Conservation (phyloP, 345 rosid genomes). For the Salix udensis region DNA sequence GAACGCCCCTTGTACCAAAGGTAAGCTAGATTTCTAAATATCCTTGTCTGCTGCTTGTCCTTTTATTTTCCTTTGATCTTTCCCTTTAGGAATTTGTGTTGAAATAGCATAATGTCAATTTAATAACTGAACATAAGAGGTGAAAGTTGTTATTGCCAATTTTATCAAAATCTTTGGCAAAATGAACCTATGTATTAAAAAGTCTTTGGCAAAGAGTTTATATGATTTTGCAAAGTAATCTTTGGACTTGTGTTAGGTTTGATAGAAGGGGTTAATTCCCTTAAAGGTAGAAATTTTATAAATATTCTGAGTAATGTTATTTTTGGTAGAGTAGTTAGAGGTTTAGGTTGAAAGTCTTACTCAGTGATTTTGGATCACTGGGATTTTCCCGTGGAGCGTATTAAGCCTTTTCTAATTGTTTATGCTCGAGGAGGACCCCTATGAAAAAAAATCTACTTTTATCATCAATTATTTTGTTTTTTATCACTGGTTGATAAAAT, state of each 20-base stretch:
- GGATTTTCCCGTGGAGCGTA: neutral
- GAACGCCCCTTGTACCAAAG: conserved; percentile 80
- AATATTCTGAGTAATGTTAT: neutral
- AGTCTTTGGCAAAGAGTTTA: neutral
- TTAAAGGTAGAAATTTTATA: too few relatives aligned
- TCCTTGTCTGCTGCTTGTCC: neutral
- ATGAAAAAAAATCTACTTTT: neutral
- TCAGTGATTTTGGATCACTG: neutral
- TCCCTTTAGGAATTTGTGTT: neutral
- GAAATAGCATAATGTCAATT: neutral
- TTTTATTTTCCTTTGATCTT: neutral
- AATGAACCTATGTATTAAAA: neutral
- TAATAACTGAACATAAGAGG: neutral
- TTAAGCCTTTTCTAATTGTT: neutral
- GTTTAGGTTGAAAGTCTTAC: neutral
- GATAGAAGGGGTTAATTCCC: neutral
- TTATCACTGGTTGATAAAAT: neutral
- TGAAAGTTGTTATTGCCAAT: neutral
- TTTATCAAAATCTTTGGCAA: neutral
- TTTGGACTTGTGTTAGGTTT: neutral
- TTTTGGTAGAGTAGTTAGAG: neutral
- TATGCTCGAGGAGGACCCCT: neutral
- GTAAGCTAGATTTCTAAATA: conserved; percentile 34
- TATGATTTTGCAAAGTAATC: neutral
- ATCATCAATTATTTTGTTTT: neutral